Percentiles rank a stretch among this genome's conserved stretches.
Evolutionary conservation across 1,284 basidiomycete species (phyloP).

Genomic region (Cutaneotrichosporon cutaneum): DNA sequence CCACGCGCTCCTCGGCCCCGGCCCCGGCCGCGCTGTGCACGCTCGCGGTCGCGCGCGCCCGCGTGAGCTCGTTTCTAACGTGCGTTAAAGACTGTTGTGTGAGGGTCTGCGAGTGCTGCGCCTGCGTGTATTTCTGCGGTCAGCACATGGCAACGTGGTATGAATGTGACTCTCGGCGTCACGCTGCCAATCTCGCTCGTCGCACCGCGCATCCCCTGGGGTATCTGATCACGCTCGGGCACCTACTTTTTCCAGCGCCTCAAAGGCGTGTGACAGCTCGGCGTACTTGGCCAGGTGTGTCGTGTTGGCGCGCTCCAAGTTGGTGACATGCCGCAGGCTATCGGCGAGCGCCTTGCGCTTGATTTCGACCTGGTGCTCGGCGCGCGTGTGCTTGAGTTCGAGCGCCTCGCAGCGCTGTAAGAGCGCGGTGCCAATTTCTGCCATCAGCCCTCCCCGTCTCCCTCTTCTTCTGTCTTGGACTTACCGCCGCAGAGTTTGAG

Average conservation of each 20-base stretch:
- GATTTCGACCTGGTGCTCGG: conserved; percentile 43
- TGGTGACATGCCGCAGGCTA: conserved; percentile 40
- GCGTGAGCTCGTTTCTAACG: conserved; percentile 42
- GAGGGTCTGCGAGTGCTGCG: conserved; percentile 54
- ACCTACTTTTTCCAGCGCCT: conserved; percentile 53
- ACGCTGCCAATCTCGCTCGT: background rate
- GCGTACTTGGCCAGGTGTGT: conserved; percentile 45
- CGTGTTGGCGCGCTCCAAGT: conserved; percentile 48
- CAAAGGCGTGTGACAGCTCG: conserved; percentile 43
- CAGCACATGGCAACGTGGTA: background rate
- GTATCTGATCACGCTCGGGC: background rate
- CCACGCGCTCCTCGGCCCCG: conserved; percentile 55
- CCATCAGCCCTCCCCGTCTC: conserved; percentile 6
- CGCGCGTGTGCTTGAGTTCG: conserved; percentile 64
- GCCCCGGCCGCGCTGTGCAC: conserved; percentile 31
- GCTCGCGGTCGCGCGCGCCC: conserved; percentile 29
- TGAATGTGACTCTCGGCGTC: background rate
- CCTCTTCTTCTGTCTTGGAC: conserved; percentile 34
- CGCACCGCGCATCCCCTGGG: background rate
- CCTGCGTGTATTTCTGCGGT: conserved; percentile 70
- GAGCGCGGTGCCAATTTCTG: conserved; percentile 89
- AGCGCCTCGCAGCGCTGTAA: conserved; percentile 82
- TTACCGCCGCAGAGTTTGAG: conserved; percentile 78
- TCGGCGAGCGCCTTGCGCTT: conserved; percentile 45
- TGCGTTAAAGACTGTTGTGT: conserved; percentile 49